A percentile compares a stretch with the other conserved stretches of the same genome.
Evolutionary conservation across 192 early-diverging fungal genomes (phyloP).

Genomic region (Ramicandelaber brevisporus): DNA sequence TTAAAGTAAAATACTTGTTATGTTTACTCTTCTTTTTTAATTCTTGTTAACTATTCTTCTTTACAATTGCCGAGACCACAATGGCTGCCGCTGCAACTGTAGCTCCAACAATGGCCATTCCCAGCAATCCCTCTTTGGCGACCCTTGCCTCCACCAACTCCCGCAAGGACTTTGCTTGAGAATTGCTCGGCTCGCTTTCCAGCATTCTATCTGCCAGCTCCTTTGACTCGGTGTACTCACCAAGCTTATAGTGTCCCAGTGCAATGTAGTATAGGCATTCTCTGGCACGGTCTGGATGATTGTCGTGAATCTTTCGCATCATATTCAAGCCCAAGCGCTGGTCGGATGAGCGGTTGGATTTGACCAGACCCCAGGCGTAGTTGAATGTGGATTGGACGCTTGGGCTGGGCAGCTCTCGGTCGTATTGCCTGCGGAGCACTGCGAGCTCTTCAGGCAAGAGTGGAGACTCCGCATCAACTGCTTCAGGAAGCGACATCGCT

Average conservation of each 20-base stretch:
- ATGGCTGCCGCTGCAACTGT: slow-evolving; percentile 39
- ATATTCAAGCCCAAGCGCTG: slow-evolving; percentile 55
- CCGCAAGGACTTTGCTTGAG: slow-evolving; percentile 43
- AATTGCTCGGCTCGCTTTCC: slow-evolving; percentile 58
- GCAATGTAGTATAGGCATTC: slow-evolving; percentile 92
- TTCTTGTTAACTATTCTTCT: no score
- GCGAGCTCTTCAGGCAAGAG: slow-evolving; percentile 11
- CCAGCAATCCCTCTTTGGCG: slow-evolving; percentile 58
- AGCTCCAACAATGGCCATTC: slow-evolving; percentile 66
- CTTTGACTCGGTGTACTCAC: slow-evolving; percentile 58
- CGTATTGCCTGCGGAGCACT: slow-evolving; percentile 40
- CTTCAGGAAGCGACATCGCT: slow-evolving; percentile 12
- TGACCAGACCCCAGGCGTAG: slow-evolving; percentile 81
- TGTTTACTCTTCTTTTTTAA: no score
- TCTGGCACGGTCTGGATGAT: slow-evolving; percentile 52
- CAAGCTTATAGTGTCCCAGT: slow-evolving; percentile 72
- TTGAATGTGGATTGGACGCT: slow-evolving; percentile 88
- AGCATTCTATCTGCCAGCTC: slow-evolving; percentile 64
- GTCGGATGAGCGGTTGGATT: slow-evolving; percentile 31
- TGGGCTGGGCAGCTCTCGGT: slow-evolving; percentile 33
- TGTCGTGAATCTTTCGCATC: slow-evolving; percentile 60
- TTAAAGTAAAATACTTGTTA: no score
- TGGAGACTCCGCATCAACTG: slow-evolving; percentile 13
- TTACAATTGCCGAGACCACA: no score
- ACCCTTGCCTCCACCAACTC: slow-evolving; percentile 64